Conservation (phyloP, 1,139 yeast species). For the Yamadazyma siamensis region DNA sequence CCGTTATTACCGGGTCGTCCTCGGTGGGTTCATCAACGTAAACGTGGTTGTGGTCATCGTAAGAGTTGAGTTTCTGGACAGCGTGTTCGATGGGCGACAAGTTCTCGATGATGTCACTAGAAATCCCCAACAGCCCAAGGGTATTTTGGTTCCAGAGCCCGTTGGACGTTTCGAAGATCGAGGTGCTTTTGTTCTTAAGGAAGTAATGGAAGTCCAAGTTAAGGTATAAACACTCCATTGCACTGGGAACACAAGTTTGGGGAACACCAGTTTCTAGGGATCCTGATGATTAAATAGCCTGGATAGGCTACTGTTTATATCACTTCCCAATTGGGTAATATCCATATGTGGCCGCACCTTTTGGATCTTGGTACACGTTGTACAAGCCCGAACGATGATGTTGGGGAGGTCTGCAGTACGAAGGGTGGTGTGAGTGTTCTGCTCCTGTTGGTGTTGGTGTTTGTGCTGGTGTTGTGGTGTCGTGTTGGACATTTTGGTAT, state of each 20-base stretch:
- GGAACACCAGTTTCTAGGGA: slow-evolving; percentile 1
- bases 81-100: slow-evolving; percentile 17
- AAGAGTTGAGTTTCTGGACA: slow-evolving; percentile 17
- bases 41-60: slow-evolving; percentile 21
- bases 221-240: slow-evolving; percentile 13
- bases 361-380: too few species aligned
- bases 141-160: slow-evolving; percentile 29
- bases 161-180: slow-evolving; percentile 24
- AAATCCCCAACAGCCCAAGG: slow-evolving; percentile 8
- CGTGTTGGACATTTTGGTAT: too few species aligned
- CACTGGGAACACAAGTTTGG: background rate
- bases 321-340: slow-evolving; percentile 8
- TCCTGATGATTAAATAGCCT: too few species aligned
- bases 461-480: too few species aligned
- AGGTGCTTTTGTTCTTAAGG: slow-evolving; percentile 8
- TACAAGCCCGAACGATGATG: too few species aligned
- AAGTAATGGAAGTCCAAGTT: slow-evolving; percentile 14
- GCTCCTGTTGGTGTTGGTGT: too few species aligned
- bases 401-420: too few species aligned
- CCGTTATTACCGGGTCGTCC: slow-evolving; percentile 27
- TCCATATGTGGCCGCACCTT: too few species aligned
- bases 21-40: slow-evolving; percentile 27
- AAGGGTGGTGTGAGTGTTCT: too few species aligned
- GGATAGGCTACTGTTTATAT: too few species aligned
- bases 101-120: slow-evolving; percentile 25